These are phyloP conservation scores for Syzygium aqueum DNA, from an alignment of 345 rosid species.

Conservation along the genomic window DNA sequence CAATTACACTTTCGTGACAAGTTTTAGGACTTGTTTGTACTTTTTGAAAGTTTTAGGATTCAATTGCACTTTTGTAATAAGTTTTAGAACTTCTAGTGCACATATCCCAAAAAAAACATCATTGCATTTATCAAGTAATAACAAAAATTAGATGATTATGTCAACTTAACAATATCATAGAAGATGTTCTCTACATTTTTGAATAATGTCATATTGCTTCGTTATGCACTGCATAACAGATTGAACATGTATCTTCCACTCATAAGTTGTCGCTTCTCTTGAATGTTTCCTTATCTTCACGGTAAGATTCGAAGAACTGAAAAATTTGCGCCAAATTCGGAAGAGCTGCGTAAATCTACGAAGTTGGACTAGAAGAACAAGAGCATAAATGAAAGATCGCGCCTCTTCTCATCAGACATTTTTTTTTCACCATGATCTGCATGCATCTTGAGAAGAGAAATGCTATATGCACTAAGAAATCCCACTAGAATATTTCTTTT, in stretches of 20 bases:
- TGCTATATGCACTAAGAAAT: not conserved
- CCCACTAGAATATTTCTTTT: not conserved
- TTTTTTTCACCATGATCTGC: not conserved
- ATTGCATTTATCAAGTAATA: not conserved
- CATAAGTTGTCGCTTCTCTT: not conserved
- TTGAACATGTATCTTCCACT: not conserved
- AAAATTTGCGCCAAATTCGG: not conserved
- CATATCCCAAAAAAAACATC: not conserved
- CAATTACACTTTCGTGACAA: no score
- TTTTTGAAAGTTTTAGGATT: no score
- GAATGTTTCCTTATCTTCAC: not conserved
- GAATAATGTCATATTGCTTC: not conserved
- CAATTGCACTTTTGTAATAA: no score
- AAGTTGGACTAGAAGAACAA: not conserved
- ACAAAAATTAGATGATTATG: not conserved
- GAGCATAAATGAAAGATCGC: not conserved
- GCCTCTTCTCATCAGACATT: not conserved
- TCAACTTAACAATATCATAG: not conserved
- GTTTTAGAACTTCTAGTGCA: no score
- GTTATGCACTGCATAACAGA: not conserved
- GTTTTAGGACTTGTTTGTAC: no score
- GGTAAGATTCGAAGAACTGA: not conserved
- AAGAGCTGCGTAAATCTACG: not conserved
- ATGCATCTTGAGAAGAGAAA: not conserved
- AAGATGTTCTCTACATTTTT: not conserved